These are phyloP conservation scores for Gossypium davidsonii DNA, from an alignment of 441 rosid genomes.

Conservation along the genomic window DNA sequence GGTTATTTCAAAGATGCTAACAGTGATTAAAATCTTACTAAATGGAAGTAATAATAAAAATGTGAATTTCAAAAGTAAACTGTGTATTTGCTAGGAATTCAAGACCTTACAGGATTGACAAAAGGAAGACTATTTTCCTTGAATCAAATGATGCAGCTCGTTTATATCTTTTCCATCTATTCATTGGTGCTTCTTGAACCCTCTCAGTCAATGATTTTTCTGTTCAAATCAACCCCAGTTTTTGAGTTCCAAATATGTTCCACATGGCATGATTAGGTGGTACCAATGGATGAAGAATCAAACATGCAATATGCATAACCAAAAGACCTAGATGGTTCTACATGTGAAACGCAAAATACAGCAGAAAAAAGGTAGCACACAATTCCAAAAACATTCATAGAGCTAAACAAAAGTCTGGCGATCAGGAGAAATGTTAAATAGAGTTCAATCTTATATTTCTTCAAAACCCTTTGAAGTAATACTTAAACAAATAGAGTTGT, in stretches of 20 bases:
- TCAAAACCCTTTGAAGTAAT: not conserved
- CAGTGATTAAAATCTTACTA: not conserved
- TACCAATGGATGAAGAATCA: not conserved
- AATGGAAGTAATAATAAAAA: not conserved
- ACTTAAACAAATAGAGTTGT: not conserved
- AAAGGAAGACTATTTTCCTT: constrained; percentile 69
- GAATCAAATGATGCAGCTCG: constrained; percentile 86
- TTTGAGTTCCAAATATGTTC: not conserved
- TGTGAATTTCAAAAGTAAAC: not conserved
- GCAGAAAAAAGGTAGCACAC: not conserved
- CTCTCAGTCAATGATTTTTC: constrained; percentile 60
- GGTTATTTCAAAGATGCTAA: not conserved
- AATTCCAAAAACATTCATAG: not conserved
- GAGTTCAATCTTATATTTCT: not conserved
- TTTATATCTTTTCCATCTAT: constrained; percentile 85
- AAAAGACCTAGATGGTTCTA: not conserved
- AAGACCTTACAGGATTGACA: constrained; percentile 76
- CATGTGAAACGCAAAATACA: not conserved
- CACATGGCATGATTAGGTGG: not conserved
- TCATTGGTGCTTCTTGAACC: constrained; percentile 57
- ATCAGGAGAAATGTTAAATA: not conserved
- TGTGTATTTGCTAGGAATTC: constrained; percentile 12
- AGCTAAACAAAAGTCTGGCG: not conserved
- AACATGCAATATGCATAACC: not conserved
- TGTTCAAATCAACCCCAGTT: constrained; percentile 20